Base-by-base conservation (phyloP, 75 land plant genomes). In the Sequoia sempervirens region DNA sequence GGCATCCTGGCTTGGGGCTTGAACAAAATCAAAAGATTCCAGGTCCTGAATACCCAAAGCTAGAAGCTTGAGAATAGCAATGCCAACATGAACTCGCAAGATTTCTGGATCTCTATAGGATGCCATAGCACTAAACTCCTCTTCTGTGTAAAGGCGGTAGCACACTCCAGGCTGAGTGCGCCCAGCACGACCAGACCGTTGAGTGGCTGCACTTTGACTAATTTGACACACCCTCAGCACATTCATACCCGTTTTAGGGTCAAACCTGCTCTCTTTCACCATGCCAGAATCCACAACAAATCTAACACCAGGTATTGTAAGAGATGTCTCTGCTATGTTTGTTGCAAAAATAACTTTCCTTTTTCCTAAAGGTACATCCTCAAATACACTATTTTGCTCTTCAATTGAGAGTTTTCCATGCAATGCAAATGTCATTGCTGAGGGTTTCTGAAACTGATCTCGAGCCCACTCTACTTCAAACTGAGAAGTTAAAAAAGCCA, bases 381-480 rank as follows among this genome's bases (percentile, higher is more conserved):
- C 85, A 82, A 92, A 96, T 56, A 94, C 90, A 52, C 81, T 88
- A 58, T 32, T 82, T 80, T 96, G 96, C 53, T 94, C 94, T 47
- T 90, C 92, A 76, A 69, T 82, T 8, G 93, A 92, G 68, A 95
- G 91, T 52, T 91, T 94, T 18, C 95, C 97, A 88, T 95, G 95
- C 79, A 95, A 86, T 8, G 97, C 89, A 40, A 92, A 74, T 36
- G 85, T 83, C 73, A 90, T 81, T 26, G 93, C 89, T 82, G 88
- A 40, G 3, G 85, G 73, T 41, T 83, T 79, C 18, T 80, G 70
- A 83, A 92, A 88, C 34, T 88, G 90, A 18, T 91, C 92, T 88
- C 97, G 94, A 23, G 97, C 97, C 92, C 90, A 91, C 82, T 95
- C 97, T 64, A 95, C 93, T 88, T 95, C 97, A 37, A 80, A 54